A percentile compares a stretch with the other conserved stretches of the same genome.
These are phyloP conservation scores for Aegilops sharonensis DNA, from an alignment of 176 grass and related monocot genomes.

Conservation along the genomic window DNA sequence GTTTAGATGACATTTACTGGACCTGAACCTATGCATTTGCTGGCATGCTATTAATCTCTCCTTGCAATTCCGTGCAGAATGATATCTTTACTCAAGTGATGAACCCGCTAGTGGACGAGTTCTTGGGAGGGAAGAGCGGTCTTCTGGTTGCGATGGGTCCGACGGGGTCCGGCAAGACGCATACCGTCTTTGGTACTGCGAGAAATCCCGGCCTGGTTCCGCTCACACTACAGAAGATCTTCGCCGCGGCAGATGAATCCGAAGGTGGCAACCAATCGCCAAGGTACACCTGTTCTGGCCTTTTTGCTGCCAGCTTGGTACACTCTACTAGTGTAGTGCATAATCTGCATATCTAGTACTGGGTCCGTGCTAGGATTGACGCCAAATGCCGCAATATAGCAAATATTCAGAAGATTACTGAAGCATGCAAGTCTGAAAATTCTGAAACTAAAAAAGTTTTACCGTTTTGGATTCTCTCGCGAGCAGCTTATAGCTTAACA, in stretches of 20 bases:
- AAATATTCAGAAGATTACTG: background rate
- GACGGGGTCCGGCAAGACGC: conserved; percentile 86
- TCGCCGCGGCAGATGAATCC: conserved; percentile 24
- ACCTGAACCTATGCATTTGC: background rate
- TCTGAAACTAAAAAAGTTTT: background rate
- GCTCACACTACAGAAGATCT: conserved; percentile 53
- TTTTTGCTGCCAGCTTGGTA: background rate
- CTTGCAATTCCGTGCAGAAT: conserved; percentile 36
- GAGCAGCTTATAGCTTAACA: background rate
- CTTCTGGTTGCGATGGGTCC: conserved; percentile 81
- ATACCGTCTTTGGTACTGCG: conserved; percentile 71
- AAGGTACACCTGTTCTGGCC: background rate
- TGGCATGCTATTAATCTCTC: background rate
- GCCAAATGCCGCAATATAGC: background rate
- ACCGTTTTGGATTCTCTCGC: no score
- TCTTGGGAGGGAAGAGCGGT: conserved; percentile 66
- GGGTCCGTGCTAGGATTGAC: background rate
- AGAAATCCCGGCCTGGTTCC: conserved; percentile 71
- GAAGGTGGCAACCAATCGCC: background rate
- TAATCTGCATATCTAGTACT: background rate
- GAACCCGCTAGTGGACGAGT: conserved; percentile 72
- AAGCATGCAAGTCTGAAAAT: background rate
- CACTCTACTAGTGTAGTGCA: background rate
- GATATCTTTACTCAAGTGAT: conserved; percentile 70
- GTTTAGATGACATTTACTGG: background rate